Evolutionary conservation across 306 rosid species (phyloP).

Genomic region (Chamaecrista fasciculata): DNA sequence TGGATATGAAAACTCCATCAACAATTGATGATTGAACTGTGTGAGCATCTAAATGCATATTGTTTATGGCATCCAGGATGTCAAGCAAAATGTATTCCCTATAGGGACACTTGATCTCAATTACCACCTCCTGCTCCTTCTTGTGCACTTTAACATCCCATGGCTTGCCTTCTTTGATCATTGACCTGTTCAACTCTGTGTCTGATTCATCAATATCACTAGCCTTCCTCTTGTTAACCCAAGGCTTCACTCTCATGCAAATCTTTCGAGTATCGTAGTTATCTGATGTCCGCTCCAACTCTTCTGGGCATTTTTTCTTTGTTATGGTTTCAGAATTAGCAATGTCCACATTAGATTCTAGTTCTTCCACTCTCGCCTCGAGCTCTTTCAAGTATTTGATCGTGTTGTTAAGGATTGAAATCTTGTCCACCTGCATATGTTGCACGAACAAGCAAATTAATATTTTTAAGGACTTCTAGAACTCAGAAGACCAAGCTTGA

Average conservation of each 20-base stretch:
- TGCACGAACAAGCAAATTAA: too few relatives aligned
- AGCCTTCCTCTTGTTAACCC: constrained; percentile 68
- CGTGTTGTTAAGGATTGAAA: constrained; percentile 58
- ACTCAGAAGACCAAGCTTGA: not conserved
- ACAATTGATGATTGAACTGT: constrained; percentile 64
- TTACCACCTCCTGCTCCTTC: constrained; percentile 58
- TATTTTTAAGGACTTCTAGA: not conserved
- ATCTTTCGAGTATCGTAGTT: constrained; percentile 42
- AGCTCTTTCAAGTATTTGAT: constrained; percentile 72
- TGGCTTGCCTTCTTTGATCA: constrained; percentile 34
- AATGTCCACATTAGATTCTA: constrained; percentile 62
- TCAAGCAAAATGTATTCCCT: constrained; percentile 71
- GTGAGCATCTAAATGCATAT: constrained; percentile 67
- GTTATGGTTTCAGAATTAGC: constrained; percentile 44
- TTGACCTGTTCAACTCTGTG: constrained; percentile 28
- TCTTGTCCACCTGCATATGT: constrained; percentile 56
- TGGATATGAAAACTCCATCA: constrained; percentile 62
- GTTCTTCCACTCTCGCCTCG: constrained; percentile 68
- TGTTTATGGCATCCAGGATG: constrained; percentile 65
- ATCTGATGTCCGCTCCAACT: constrained; percentile 64
- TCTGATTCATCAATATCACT: constrained; percentile 47
- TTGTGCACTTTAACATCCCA: constrained; percentile 56
- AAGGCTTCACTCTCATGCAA: constrained; percentile 38
- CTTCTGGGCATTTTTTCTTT: constrained; percentile 45
- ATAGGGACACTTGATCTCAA: constrained; percentile 78